Conservation (phyloP, 768 basidiomycete genomes). For the Suillus luteus region DNA sequence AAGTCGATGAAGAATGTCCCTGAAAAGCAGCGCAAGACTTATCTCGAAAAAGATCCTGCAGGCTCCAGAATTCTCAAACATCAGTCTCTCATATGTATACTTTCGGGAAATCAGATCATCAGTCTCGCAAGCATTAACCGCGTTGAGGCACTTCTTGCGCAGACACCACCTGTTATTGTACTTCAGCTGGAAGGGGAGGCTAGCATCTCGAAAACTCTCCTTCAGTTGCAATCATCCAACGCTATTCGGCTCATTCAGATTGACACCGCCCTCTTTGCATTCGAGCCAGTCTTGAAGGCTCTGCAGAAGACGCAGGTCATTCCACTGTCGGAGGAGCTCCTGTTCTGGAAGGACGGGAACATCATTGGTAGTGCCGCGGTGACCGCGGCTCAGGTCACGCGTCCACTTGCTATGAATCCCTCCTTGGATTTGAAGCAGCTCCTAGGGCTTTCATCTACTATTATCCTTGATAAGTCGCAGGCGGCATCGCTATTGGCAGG, state of each 20-base stretch:
- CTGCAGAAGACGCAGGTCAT: conserved; percentile 49
- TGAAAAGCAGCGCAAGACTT: conserved; percentile 39
- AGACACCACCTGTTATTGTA: conserved; percentile 50
- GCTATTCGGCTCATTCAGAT: conserved; percentile 53
- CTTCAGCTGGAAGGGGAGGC: conserved; percentile 52
- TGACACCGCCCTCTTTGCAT: conserved; percentile 63
- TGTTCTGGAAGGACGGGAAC: conserved; percentile 49
- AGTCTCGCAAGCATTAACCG: conserved; percentile 56
- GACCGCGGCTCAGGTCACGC: conserved; percentile 27
- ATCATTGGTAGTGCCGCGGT: conserved; percentile 16
- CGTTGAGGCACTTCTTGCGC: conserved; percentile 52
- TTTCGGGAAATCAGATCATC: conserved; percentile 49
- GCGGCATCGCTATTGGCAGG: conserved; percentile 46
- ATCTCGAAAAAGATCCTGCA: conserved; percentile 39
- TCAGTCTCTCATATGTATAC: conserved; percentile 54
- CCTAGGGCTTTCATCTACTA: conserved; percentile 39
- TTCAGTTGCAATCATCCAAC: conserved; percentile 38
- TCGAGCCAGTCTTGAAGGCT: conserved; percentile 59
- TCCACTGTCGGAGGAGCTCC: conserved; percentile 51
- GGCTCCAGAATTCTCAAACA: conserved; percentile 47
- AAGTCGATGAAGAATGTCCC: conserved; percentile 36
- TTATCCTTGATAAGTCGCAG: conserved; percentile 56
- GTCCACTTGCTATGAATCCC: conserved; percentile 33
- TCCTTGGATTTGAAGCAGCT: conserved; percentile 42
- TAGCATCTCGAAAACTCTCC: conserved; percentile 41